A percentile compares a stretch with the other conserved stretches of the same genome.
Evolutionary conservation across 257 asterid genomes (phyloP).

Genomic region (Solanum neorickii): DNA sequence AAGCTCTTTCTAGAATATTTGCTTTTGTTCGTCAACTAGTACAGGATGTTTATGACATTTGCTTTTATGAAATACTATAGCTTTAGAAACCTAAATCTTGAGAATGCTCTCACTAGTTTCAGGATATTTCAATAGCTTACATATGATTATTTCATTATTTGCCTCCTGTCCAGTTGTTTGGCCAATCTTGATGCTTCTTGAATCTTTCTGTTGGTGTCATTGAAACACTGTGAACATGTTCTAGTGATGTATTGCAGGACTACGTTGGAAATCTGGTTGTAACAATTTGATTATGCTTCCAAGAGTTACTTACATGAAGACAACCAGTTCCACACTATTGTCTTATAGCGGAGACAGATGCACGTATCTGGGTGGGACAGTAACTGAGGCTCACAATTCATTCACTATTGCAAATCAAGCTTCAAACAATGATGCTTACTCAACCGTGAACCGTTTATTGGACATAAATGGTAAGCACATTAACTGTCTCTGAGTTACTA

Average conservation of each 20-base stretch:
- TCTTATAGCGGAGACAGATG: not conserved
- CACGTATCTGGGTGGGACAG: not conserved
- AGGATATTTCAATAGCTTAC: not conserved
- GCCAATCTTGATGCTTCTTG: not conserved
- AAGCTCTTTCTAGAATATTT: not conserved
- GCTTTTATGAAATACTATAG: not conserved
- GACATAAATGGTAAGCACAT: not conserved
- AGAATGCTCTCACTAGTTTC: not conserved
- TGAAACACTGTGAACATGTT: not conserved
- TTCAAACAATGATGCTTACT: not conserved
- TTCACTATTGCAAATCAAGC: not conserved
- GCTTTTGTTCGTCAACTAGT: not conserved
- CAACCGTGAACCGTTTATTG: not conserved
- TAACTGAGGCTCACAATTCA: not conserved
- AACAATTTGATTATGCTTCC: not conserved
- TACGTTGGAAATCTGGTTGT: not conserved
- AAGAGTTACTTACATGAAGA: not conserved
- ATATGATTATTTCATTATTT: not conserved
- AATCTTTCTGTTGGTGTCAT: not conserved
- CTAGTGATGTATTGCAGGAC: not conserved
- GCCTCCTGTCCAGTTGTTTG: not conserved
- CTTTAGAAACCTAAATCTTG: not conserved
- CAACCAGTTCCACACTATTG: not conserved
- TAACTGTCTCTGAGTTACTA: not conserved
- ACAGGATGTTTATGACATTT: not conserved